These are phyloP conservation scores for Xylaria castorea DNA, from an alignment of 495 filamentous ascomycete genomes.

Conservation along the genomic window DNA sequence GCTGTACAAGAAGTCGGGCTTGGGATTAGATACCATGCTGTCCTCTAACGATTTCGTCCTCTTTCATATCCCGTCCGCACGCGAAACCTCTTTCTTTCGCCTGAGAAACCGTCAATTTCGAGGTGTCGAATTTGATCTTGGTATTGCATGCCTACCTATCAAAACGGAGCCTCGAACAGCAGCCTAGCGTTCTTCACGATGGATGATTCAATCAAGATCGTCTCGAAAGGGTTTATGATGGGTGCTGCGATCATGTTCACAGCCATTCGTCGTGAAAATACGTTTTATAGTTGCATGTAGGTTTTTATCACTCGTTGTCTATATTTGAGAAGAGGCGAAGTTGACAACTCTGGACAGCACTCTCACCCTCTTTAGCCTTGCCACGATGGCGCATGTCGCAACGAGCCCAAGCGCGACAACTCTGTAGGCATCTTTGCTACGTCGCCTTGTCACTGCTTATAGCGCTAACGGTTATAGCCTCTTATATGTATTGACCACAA, in stretches of 20 bases:
- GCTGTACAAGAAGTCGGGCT: conserved; percentile 11
- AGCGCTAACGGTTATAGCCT: conserved; percentile 8
- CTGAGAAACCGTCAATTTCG: not conserved
- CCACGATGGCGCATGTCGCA: conserved; percentile 26
- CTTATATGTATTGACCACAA: conserved; percentile 13
- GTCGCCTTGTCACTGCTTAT: not conserved
- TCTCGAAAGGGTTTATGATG: conserved; percentile 45
- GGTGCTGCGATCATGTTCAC: conserved; percentile 43
- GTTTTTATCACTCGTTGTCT: conserved; percentile 13
- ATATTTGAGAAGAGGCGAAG: conserved; percentile 5
- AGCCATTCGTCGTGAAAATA: conserved; percentile 32
- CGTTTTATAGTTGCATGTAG: conserved; percentile 43
- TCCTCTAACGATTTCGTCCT: too few species aligned
- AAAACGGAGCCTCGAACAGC: not conserved
- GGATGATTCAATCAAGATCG: conserved; percentile 30
- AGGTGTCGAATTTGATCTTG: not conserved
- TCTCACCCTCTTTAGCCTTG: conserved; percentile 37
- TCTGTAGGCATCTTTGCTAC: conserved; percentile 2
- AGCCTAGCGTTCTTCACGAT: not conserved
- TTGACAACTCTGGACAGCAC: conserved; percentile 30
- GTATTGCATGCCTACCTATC: not conserved
- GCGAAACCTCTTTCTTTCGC: not conserved
- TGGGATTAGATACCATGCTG: not conserved
- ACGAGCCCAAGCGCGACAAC: not conserved
- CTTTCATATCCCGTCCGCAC: not conserved